Evolutionary conservation across 257 asterid species (phyloP).

Genomic region (Paraleonurus japonicus): DNA sequence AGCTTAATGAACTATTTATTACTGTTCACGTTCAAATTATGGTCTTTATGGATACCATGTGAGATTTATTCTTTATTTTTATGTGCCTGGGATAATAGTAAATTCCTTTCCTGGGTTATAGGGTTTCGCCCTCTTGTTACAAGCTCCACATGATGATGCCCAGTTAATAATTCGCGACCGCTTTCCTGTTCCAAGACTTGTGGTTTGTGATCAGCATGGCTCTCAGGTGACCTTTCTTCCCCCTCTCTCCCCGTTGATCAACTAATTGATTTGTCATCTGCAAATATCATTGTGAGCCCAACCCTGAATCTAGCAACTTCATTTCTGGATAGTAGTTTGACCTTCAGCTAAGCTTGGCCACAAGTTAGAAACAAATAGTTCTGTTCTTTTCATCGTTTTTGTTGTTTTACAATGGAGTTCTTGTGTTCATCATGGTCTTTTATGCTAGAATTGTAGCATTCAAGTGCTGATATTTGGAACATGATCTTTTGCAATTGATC

Average conservation of each 20-base stretch:
- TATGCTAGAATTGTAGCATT: background rate
- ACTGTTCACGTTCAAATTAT: background rate
- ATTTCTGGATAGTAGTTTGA: background rate
- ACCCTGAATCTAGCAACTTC: background rate
- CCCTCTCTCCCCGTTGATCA: background rate
- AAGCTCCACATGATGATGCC: constrained; percentile 91
- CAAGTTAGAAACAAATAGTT: background rate
- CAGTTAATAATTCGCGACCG: constrained; percentile 74
- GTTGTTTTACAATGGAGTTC: background rate
- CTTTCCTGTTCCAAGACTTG: constrained; percentile 92
- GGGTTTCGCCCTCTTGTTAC: constrained; percentile 84
- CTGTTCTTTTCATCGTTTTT: background rate
- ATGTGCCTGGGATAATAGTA: background rate
- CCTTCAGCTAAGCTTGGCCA: background rate
- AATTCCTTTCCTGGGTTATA: constrained; percentile 18
- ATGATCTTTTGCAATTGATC: background rate
- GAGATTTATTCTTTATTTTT: background rate
- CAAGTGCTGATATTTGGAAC: background rate
- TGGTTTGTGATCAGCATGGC: constrained; percentile 97
- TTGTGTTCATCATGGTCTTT: background rate
- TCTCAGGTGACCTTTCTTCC: constrained; percentile 66
- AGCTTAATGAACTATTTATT: background rate
- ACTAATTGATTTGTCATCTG: background rate
- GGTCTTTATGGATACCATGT: background rate
- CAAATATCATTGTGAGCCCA: background rate